Evolutionary conservation across 2,329 filamentous ascomycete genomes (phyloP).

Genomic region (Tricladium varicosporioides): DNA sequence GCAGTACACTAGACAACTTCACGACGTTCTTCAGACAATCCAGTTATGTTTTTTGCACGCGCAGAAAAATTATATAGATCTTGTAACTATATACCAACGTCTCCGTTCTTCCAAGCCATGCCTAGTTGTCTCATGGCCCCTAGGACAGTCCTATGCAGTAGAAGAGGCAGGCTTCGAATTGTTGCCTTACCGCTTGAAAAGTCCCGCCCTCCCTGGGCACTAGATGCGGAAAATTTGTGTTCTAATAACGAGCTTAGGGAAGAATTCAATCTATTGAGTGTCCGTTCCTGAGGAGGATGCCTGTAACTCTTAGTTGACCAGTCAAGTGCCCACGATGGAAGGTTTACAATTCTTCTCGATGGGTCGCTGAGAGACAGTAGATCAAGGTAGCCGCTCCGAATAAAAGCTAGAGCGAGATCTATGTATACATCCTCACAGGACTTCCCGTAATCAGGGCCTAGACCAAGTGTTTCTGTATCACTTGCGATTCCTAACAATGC

Average conservation of each 20-base stretch:
- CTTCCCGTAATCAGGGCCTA: slow-evolving; percentile 17
- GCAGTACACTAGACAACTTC: slow-evolving; percentile 12
- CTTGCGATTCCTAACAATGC: slow-evolving; percentile 16
- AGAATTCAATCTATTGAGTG: slow-evolving; percentile 4
- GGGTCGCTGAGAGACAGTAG: slow-evolving; percentile 11
- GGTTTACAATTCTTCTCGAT: slow-evolving; percentile 8
- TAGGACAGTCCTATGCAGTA: slow-evolving; percentile 2
- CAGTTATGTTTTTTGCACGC: not conserved
- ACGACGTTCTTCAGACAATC: not conserved
- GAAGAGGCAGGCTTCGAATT: not conserved
- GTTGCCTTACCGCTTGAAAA: slow-evolving; percentile 2
- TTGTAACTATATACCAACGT: slow-evolving; percentile 11
- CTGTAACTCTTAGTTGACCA: slow-evolving; percentile 6
- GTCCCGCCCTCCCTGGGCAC: slow-evolving; percentile 4
- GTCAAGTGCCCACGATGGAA: slow-evolving; percentile 22
- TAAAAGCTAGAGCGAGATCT: slow-evolving; percentile 5
- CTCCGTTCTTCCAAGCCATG: slow-evolving; percentile 10
- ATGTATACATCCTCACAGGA: slow-evolving; percentile 15
- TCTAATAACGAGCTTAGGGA: not conserved
- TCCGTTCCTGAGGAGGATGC: slow-evolving; percentile 12
- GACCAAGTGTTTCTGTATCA: slow-evolving; percentile 7
- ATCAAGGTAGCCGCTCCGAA: slow-evolving; percentile 13
- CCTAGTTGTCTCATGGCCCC: slow-evolving; percentile 10
- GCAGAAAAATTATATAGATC: slow-evolving; percentile 12
- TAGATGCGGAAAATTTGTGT: slow-evolving; percentile 14